phyloP scores from a whole-genome alignment of 257 asterid species.

The Salvia splendens region DNA sequence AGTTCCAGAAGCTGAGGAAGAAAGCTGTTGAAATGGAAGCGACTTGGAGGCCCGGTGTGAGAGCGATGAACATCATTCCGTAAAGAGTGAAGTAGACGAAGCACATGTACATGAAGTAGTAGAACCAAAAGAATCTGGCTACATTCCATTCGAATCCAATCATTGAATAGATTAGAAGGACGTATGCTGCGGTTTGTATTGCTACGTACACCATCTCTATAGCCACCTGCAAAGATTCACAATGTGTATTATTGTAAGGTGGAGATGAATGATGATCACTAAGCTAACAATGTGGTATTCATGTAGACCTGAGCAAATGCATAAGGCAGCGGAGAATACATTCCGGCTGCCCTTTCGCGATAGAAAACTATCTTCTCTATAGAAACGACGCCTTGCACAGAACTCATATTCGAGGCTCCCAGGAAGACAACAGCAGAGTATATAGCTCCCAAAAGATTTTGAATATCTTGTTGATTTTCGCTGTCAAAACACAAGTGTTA shows the following conservation, averaged over 20 bases:
- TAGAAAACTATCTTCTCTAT: slow-evolving; percentile 43
- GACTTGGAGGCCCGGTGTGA: slow-evolving; percentile 49
- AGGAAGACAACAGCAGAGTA: slow-evolving; percentile 44
- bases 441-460: slow-evolving; percentile 45
- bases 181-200: slow-evolving; percentile 41
- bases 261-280: not conserved
- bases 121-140: slow-evolving; percentile 50
- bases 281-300: not conserved
- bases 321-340: slow-evolving; percentile 46
- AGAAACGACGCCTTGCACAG: slow-evolving; percentile 39
- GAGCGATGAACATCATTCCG: slow-evolving; percentile 61
- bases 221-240: slow-evolving; percentile 43
- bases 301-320: slow-evolving; percentile 44
- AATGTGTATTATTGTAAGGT: not conserved
- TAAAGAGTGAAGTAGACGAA: slow-evolving; percentile 51
- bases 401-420: slow-evolving; percentile 30
- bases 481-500: not conserved
- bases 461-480: slow-evolving; percentile 40
- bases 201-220: slow-evolving; percentile 49
- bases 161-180: slow-evolving; percentile 51
- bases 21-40: slow-evolving; percentile 42
- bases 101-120: slow-evolving; percentile 48
- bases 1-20: slow-evolving; percentile 56
- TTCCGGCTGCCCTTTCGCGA: slow-evolving; percentile 50
- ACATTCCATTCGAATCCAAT: slow-evolving; percentile 53